Percentiles rank a stretch among this genome's conserved stretches.
Conservation (phyloP, 441 rosid species). For the Pelargonium cotyledonis region DNA sequence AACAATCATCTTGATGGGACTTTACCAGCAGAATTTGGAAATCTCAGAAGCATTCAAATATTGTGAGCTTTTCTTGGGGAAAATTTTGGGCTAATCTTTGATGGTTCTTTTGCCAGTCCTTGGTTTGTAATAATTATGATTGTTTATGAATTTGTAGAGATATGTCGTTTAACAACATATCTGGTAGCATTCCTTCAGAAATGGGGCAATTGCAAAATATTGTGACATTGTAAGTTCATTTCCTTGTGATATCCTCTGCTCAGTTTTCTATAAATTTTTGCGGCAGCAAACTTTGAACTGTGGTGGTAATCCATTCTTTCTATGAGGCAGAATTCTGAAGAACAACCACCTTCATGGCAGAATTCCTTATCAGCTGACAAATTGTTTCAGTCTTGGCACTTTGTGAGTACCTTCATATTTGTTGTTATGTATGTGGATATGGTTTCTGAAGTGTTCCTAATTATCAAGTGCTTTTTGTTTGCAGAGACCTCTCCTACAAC, state of each 20-base stretch:
- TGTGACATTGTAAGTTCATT: constrained; percentile 53
- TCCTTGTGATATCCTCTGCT: background rate
- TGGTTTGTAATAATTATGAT: background rate
- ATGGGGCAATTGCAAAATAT: constrained; percentile 81
- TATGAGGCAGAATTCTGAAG: constrained; percentile 51
- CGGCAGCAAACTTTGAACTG: background rate
- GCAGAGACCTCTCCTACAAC: constrained; percentile 81
- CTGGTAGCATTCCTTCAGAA: constrained; percentile 65
- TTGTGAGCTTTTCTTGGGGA: constrained; percentile 35
- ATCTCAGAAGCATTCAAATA: constrained; percentile 66
- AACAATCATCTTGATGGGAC: constrained; percentile 53
- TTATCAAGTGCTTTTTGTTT: background rate
- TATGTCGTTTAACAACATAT: constrained; percentile 58
- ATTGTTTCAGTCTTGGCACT: constrained; percentile 63
- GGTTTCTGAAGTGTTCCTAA: background rate
- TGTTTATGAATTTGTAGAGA: constrained; percentile 37
- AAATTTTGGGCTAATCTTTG: background rate
- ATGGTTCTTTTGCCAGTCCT: background rate
- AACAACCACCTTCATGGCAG: constrained; percentile 66
- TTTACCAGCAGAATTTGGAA: constrained; percentile 74
- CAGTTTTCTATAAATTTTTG: background rate
- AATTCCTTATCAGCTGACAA: constrained; percentile 74
- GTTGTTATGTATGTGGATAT: background rate
- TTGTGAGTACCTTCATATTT: constrained; percentile 37
- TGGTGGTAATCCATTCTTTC: background rate